Percentiles rank a stretch among this genome's conserved stretches.
These are phyloP conservation scores for Monilinia laxa DNA, from an alignment of 2,329 filamentous ascomycete genomes.

Conservation along the genomic window DNA sequence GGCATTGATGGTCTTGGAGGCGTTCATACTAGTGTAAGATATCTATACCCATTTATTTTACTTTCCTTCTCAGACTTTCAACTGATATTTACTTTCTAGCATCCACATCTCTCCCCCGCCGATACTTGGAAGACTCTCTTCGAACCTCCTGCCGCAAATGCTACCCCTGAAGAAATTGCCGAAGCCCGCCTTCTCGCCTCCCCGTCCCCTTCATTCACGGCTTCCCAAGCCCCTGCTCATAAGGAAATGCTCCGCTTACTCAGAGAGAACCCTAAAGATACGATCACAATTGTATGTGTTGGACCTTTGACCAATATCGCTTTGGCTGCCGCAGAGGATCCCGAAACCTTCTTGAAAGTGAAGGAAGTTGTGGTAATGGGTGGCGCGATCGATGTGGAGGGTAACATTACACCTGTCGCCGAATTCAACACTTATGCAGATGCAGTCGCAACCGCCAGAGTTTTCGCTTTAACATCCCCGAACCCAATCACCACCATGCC, in stretches of 20 bases:
- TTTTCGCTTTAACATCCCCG: constrained; percentile 74
- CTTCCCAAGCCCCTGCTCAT: constrained; percentile 72
- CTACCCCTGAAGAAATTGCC: constrained; percentile 47
- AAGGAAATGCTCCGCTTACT: constrained; percentile 88
- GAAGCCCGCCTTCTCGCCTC: constrained; percentile 37
- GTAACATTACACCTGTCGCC: constrained; percentile 81
- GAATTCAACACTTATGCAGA: constrained; percentile 98
- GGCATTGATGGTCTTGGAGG: constrained; percentile 75
- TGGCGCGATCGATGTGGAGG: constrained; percentile 73
- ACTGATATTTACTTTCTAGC: constrained; percentile 45
- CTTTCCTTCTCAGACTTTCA: not conserved
- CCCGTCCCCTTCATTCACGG: constrained; percentile 62
- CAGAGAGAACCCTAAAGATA: constrained; percentile 75
- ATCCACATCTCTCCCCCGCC: constrained; percentile 71
- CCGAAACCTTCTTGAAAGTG: constrained; percentile 81
- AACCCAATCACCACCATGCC: constrained; percentile 80
- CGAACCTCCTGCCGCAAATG: constrained; percentile 46
- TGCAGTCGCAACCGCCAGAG: constrained; percentile 69
- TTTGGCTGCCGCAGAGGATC: constrained; percentile 81
- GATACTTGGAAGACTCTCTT: constrained; percentile 74
- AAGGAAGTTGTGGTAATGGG: constrained; percentile 97
- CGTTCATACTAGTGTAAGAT: constrained; percentile 60
- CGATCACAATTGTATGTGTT: constrained; percentile 84
- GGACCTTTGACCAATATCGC: constrained; percentile 94
- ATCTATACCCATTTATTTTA: not conserved